phyloP scores from a whole-genome alignment of 164 flowering plant genomes.

The Piper longum region DNA sequence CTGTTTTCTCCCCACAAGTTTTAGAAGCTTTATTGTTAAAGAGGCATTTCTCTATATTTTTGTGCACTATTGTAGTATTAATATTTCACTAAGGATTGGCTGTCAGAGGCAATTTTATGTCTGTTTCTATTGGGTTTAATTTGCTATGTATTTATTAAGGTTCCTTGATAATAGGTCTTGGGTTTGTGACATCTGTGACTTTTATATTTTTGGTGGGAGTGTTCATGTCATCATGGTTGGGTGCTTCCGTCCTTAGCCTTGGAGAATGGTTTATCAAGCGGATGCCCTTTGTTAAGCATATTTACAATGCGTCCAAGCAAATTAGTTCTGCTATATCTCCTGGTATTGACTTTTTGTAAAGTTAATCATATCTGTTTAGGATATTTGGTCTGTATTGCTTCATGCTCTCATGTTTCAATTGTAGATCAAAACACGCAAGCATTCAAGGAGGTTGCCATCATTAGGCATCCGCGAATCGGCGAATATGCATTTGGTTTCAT shows the following conservation, averaged over 20 bases:
- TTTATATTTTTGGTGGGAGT: constrained; percentile 77
- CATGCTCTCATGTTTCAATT: constrained; percentile 1
- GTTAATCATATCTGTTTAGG: background rate
- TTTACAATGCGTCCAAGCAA: constrained; percentile 73
- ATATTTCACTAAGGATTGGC: too few relatives aligned
- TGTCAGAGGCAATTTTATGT: background rate
- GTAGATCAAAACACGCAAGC: constrained; percentile 84
- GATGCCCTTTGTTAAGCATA: constrained; percentile 78
- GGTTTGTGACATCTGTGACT: constrained; percentile 59
- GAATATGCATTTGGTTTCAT: constrained; percentile 95
- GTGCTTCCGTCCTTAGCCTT: constrained; percentile 55
- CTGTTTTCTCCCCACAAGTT: too few relatives aligned
- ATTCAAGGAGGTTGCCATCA: constrained; percentile 87
- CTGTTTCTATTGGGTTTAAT: background rate
- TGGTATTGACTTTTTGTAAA: constrained; percentile 18
- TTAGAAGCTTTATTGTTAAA: too few relatives aligned
- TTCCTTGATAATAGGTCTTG: constrained; percentile 37
- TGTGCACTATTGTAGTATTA: too few relatives aligned
- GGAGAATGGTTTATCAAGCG: constrained; percentile 80
- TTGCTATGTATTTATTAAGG: background rate
- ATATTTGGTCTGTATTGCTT: background rate
- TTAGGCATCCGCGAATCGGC: constrained; percentile 86
- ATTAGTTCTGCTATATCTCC: constrained; percentile 76
- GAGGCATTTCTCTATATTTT: too few relatives aligned
- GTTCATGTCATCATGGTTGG: constrained; percentile 82